Base-by-base conservation (phyloP, 345 rosid genomes). In the Syzygium oleosum region DNA sequence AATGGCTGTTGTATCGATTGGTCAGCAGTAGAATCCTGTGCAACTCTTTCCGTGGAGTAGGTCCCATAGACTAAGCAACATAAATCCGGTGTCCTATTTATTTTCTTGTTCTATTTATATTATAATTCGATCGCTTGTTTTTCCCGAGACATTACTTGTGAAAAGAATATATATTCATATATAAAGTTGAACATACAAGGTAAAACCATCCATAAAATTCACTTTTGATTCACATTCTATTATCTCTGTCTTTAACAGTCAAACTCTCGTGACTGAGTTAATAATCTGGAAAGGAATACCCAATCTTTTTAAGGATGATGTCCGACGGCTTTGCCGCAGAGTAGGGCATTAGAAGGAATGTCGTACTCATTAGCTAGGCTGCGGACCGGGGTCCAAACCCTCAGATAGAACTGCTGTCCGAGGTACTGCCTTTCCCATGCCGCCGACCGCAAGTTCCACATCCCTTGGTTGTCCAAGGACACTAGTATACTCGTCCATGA, bases 361-460 rank as follows among this genome's bases (percentile, higher is more conserved):
- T 86, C 91, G 65, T 97, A 96, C 90, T 97, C 99, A 85, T 94
- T 96, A 2, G 94, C 85, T 27, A 94, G 95, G 87, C 94, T 95
- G 22, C 89, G 93, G 21, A 85, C 93, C 58, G 94, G 78, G 88
- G 88, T 91, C 96, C 96, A 96, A 23, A 98, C 99, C 86, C 93
- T 92, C 23, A 98, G 91, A 88, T 97, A 97, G 88, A 96, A 93
- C 88, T 97, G 98, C 84, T 96, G 98, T 85, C 99, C 99, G 7
- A 92, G 94, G 89, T 95, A 95, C 61, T 94, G 99, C 89, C 96
- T 94, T 84, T 95, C 98, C 99, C 99, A 95, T 87, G 90, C 87
- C 23, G 99, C 95, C 4, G 99, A 97, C 92, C 98, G 93, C 93
- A 96, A n/a, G 88, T 97, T 97, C 99, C 99, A 96, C 99, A 96